These are phyloP conservation scores for Blastobotrys serpentis DNA, from an alignment of 1,139 yeast species.

Conservation along the genomic window DNA sequence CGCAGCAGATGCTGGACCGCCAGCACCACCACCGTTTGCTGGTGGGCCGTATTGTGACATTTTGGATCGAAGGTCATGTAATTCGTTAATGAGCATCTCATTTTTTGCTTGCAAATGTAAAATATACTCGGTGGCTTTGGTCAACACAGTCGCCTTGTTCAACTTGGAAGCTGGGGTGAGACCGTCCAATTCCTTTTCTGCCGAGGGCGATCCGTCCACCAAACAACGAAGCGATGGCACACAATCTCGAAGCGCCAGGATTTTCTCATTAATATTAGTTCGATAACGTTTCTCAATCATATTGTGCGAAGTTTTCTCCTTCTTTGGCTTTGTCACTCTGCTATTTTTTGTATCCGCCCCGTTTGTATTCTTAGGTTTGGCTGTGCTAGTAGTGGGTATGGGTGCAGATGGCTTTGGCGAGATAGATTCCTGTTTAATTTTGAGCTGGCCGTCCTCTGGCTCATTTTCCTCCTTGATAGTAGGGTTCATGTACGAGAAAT, in stretches of 20 bases:
- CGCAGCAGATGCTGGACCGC: conserved; percentile 13
- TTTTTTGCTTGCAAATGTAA: conserved; percentile 76
- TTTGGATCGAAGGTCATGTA: conserved; percentile 42
- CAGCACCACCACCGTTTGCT: conserved; percentile 10
- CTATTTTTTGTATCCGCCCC: conserved; percentile 22
- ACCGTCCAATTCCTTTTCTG: conserved; percentile 63
- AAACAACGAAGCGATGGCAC: conserved; percentile 57
- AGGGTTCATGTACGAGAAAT: conserved; percentile 8
- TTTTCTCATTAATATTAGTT: conserved; percentile 73
- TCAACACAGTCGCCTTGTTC: conserved; percentile 83
- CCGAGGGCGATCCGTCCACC: conserved; percentile 29
- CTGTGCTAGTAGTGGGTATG: background rate
- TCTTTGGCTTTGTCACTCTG: conserved; percentile 38
- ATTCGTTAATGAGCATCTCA: conserved; percentile 54
- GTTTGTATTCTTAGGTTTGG: conserved; percentile 14
- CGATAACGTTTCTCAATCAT: conserved; percentile 78
- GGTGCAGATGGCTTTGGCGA: conserved; percentile 12
- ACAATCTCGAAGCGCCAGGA: conserved; percentile 67
- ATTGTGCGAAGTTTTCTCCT: conserved; percentile 68
- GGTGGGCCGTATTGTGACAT: conserved; percentile 7
- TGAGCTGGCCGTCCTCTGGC: background rate
- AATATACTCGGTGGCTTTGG: conserved; percentile 89
- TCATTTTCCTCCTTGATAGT: conserved; percentile 7
- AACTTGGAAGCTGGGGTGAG: conserved; percentile 82
- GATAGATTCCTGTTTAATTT: background rate